Evolutionary conservation across 768 basidiomycete genomes (phyloP).

Genomic region (Pleurotus salmoneostramineus): DNA sequence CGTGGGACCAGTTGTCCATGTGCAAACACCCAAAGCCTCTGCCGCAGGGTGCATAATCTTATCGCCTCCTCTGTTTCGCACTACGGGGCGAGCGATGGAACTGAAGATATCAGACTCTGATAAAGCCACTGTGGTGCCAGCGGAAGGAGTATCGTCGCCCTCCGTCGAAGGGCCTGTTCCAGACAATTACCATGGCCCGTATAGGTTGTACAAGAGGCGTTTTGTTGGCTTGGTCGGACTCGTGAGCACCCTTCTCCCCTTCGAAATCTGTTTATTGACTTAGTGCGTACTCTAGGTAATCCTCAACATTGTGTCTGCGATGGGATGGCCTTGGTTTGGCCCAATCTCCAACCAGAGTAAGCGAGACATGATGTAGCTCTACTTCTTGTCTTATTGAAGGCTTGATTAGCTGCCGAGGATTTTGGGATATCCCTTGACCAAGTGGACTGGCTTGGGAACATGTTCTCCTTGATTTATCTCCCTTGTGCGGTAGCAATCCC

Average conservation of each 20-base stretch:
- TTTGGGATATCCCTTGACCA: conserved; percentile 67
- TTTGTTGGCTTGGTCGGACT: conserved; percentile 64
- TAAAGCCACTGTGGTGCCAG: too few relatives aligned
- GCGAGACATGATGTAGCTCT: conserved; percentile 10
- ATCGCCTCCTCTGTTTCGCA: too few relatives aligned
- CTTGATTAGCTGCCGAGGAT: conserved; percentile 49
- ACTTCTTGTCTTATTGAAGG: not conserved
- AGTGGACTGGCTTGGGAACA: conserved; percentile 81
- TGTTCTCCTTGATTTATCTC: conserved; percentile 58
- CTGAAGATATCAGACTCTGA: too few relatives aligned
- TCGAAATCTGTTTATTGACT: conserved; percentile 22
- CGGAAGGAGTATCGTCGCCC: too few relatives aligned
- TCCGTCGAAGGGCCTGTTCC: not conserved
- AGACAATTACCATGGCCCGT: conserved; percentile 19
- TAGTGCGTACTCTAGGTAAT: conserved; percentile 31
- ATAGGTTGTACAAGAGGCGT: conserved; percentile 66
- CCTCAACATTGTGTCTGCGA: conserved; percentile 57
- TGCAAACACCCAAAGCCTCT: too few relatives aligned
- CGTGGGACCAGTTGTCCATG: too few relatives aligned
- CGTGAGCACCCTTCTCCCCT: conserved; percentile 29
- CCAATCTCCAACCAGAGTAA: conserved; percentile 71
- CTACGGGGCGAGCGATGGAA: too few relatives aligned
- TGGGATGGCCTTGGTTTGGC: conserved; percentile 82
- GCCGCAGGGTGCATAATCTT: too few relatives aligned
- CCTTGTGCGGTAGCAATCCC: conserved; percentile 61